Percentiles rank a stretch among this genome's conserved stretches.
Evolutionary conservation across 306 rosid species (phyloP).

Genomic region (Coriaria nepalensis): DNA sequence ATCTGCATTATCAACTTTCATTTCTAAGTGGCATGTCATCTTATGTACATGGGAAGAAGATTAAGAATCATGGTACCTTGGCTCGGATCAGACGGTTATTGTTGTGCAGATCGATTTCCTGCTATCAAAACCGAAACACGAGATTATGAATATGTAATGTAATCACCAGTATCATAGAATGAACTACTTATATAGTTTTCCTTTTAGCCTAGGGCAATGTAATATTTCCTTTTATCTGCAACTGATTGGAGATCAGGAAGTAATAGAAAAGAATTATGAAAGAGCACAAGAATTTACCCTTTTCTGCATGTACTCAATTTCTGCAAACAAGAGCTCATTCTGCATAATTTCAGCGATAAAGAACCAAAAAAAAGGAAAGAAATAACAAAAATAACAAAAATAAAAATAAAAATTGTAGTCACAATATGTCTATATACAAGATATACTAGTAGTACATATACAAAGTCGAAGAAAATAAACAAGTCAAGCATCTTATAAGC

Average conservation of each 20-base stretch:
- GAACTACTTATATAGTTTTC: neutral
- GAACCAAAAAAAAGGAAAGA: no score
- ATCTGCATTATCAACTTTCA: conserved; percentile 27
- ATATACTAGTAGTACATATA: no score
- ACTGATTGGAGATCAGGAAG: neutral
- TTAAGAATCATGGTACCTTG: conserved; percentile 27
- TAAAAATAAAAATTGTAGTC: no score
- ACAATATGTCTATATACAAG: no score
- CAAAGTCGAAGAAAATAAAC: neutral
- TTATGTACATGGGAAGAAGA: neutral
- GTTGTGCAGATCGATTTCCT: conserved; percentile 87
- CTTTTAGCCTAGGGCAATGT: no score
- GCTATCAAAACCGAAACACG: conserved; percentile 10
- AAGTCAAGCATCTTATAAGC: neutral
- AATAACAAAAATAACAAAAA: conserved; percentile 2
- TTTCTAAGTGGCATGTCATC: neutral
- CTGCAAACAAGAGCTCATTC: conserved; percentile 81
- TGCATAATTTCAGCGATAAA: conserved; percentile 12
- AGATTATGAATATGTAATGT: no score
- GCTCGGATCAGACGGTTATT: conserved; percentile 78
- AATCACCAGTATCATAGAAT: neutral
- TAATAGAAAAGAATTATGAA: neutral
- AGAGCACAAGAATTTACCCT: conserved; percentile 24
- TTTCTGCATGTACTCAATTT: conserved; percentile 88
- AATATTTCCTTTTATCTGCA: no score